Conservation (phyloP, 768 basidiomycete species). For the Albatrellus ellisii region DNA sequence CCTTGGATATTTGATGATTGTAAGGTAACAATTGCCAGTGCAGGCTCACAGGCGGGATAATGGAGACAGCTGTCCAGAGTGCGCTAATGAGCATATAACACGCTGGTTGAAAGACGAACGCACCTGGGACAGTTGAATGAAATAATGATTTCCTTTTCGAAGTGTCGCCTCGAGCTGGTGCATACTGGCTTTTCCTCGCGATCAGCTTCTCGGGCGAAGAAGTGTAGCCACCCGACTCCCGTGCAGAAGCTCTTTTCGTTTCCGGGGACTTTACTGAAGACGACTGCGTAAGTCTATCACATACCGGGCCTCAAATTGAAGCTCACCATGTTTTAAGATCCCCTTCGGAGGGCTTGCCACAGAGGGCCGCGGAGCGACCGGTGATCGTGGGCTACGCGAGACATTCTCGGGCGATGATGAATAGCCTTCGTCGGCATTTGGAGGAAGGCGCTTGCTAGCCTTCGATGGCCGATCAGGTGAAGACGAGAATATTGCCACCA, state of each 20-base stretch:
- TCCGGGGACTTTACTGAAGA: not conserved
- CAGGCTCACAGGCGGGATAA: constrained; percentile 26
- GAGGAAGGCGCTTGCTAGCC: no score
- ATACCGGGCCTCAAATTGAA: not conserved
- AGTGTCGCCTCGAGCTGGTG: not conserved
- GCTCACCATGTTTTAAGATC: constrained; percentile 12
- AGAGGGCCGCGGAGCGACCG: not conserved
- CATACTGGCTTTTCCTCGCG: not conserved
- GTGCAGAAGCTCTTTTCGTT: constrained; percentile 5
- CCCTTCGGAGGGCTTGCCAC: constrained; percentile 6
- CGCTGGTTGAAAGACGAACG: not conserved
- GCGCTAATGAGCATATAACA: not conserved
- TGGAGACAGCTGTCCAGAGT: constrained; percentile 1
- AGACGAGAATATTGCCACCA: not conserved
- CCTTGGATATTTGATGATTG: constrained; percentile 20
- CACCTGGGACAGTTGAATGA: not conserved
- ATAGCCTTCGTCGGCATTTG: no score
- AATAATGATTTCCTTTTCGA: not conserved
- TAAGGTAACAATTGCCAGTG: constrained; percentile 39
- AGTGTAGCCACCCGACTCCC: constrained; percentile 10
- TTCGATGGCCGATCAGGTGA: not conserved
- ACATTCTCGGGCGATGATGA: no score
- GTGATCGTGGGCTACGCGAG: not conserved
- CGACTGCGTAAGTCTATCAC: constrained; percentile 5
- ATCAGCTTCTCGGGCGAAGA: constrained; percentile 20